phyloP scores from a whole-genome alignment of 2,329 filamentous ascomycete genomes.

The Magnaporthiopsis poae region DNA sequence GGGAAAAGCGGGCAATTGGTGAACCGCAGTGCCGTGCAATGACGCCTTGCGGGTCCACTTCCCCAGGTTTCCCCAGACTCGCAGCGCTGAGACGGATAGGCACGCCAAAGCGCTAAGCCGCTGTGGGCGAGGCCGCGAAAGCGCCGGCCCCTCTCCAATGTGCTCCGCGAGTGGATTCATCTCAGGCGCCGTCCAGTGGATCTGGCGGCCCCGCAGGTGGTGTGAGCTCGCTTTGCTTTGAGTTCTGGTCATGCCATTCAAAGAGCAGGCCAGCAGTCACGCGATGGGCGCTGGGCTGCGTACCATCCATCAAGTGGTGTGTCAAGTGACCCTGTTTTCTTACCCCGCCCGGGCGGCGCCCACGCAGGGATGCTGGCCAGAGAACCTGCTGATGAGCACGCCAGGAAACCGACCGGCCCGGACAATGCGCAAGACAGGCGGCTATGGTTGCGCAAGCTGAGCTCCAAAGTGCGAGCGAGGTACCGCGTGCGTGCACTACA shows the following conservation, averaged over 20 bases:
- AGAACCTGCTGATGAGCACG: background rate
- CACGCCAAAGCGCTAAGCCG: background rate
- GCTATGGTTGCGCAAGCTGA: background rate
- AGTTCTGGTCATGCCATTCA: background rate
- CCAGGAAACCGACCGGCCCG: background rate
- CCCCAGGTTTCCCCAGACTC: slow-evolving; percentile 4
- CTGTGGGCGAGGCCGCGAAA: background rate
- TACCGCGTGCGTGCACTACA: background rate
- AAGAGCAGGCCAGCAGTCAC: background rate
- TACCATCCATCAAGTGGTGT: background rate
- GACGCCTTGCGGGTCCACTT: slow-evolving; percentile 1
- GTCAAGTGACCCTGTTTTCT: slow-evolving; percentile 1
- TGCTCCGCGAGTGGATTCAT: background rate
- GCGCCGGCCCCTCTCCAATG: background rate
- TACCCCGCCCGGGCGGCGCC: slow-evolving; percentile 1
- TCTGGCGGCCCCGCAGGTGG: background rate
- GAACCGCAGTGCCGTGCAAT: background rate
- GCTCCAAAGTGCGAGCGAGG: background rate
- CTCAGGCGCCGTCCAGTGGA: background rate
- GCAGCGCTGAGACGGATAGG: background rate
- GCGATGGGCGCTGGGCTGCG: background rate
- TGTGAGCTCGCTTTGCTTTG: background rate
- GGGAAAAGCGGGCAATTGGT: background rate
- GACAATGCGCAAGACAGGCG: background rate
- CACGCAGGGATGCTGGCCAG: no score